Evolutionary conservation across 2,329 filamentous ascomycete genomes (phyloP).

Genomic region (Aureobasidium melanogenum): DNA sequence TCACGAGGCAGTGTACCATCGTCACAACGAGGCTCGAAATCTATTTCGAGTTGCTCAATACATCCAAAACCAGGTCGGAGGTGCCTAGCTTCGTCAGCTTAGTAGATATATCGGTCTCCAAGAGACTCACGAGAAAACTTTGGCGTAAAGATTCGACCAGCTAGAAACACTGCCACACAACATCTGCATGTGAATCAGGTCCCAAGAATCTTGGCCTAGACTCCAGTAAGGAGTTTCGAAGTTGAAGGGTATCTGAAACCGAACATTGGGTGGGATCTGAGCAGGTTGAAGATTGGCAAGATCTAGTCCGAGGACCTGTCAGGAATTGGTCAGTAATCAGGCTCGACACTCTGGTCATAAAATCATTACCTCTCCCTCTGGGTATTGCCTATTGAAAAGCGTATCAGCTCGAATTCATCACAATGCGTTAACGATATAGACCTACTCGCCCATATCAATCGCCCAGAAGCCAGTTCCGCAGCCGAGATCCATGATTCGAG

Average conservation of each 20-base stretch:
- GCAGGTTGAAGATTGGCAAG: slow-evolving; percentile 53
- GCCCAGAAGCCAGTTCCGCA: slow-evolving; percentile 90
- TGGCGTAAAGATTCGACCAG: slow-evolving; percentile 67
- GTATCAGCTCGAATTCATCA: neutral
- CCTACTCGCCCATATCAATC: slow-evolving; percentile 73
- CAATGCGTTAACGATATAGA: slow-evolving; percentile 15
- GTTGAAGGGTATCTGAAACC: slow-evolving; percentile 61
- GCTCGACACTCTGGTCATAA: neutral
- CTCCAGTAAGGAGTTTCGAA: slow-evolving; percentile 66
- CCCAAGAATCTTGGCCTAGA: slow-evolving; percentile 59
- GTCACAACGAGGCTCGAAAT: slow-evolving; percentile 67
- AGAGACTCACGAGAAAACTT: slow-evolving; percentile 52
- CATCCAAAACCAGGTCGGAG: slow-evolving; percentile 65
- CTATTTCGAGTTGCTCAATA: slow-evolving; percentile 84
- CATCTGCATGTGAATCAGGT: slow-evolving; percentile 76
- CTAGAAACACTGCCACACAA: slow-evolving; percentile 67
- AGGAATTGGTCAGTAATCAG: neutral
- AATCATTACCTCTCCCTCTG: slow-evolving; percentile 40
- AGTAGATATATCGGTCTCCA: neutral
- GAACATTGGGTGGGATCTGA: slow-evolving; percentile 58
- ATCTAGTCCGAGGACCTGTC: slow-evolving; percentile 50
- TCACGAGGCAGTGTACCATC: slow-evolving; percentile 49
- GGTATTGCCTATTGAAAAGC: slow-evolving; percentile 34
- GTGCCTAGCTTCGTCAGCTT: slow-evolving; percentile 46
- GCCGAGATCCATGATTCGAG: slow-evolving; percentile 57